phyloP scores from a whole-genome alignment of 139 green algal species.

The Closterium sp. region DNA sequence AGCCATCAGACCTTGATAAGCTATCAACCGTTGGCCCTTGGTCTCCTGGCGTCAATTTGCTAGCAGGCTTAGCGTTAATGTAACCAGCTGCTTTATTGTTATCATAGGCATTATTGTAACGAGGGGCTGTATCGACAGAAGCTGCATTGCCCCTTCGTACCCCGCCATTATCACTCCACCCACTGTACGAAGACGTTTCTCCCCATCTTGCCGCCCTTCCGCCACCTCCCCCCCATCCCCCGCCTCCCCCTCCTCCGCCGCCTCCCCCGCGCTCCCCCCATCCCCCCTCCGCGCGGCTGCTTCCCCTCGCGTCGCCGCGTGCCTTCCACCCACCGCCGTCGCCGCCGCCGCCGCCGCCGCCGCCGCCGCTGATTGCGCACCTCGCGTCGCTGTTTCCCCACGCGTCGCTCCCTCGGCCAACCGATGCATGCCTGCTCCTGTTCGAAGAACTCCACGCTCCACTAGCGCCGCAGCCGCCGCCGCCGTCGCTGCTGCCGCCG shows the following conservation, averaged over 20 bases:
- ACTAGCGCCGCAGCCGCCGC: no score
- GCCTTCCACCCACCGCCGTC: neutral
- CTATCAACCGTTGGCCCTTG: no score
- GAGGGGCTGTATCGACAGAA: no score
- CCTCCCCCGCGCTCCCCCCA: neutral
- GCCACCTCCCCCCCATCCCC: neutral
- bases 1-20: no score
- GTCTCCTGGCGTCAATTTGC: no score
- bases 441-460: neutral
- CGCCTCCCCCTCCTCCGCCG: no score
- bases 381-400: neutral
- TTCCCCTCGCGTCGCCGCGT: neutral
- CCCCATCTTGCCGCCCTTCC: neutral
- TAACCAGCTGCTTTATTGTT: no score
- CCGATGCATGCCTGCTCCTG: neutral
- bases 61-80: no score
- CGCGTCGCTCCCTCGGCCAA: neutral
- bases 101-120: no score
- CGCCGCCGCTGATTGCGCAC: neutral
- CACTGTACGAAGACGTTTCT: neutral
- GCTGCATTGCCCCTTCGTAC: neutral
- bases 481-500: no score
- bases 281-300: neutral
- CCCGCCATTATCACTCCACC: neutral
- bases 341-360: no score